Conservation (phyloP, 768 basidiomycete genomes). For the Agrocybe praecox region DNA sequence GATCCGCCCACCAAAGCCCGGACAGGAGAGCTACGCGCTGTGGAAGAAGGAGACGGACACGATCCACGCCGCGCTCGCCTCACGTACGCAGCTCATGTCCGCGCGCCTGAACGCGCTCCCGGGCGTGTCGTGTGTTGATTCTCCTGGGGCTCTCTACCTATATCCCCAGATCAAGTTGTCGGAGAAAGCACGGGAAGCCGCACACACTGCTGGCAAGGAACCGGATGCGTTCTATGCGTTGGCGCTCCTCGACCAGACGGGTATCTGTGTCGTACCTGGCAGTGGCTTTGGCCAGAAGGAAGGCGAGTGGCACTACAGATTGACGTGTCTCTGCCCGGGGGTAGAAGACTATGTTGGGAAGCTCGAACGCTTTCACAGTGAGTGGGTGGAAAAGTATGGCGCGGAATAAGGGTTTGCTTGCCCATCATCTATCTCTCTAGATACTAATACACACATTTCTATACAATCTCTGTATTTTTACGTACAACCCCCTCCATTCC, state of each 20-base stretch:
- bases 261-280: slow-evolving; percentile 93
- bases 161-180: slow-evolving; percentile 85
- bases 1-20: slow-evolving; percentile 85
- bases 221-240: slow-evolving; percentile 92
- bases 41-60: slow-evolving; percentile 85
- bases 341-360: slow-evolving; percentile 91
- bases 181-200: slow-evolving; percentile 70
- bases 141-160: slow-evolving; percentile 92
- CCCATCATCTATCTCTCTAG: background rate
- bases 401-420: slow-evolving; percentile 5
- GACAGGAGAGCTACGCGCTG: slow-evolving; percentile 72
- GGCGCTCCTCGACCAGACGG: slow-evolving; percentile 81
- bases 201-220: slow-evolving; percentile 68
- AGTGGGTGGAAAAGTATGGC: slow-evolving; percentile 36
- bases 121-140: slow-evolving; percentile 89
- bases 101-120: slow-evolving; percentile 77
- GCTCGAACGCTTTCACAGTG: slow-evolving; percentile 56
- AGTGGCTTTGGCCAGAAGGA: slow-evolving; percentile 94
- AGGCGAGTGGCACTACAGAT: slow-evolving; percentile 86
- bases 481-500: no score
- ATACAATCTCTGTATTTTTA: background rate
- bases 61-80: slow-evolving; percentile 75
- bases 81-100: slow-evolving; percentile 75
- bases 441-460: background rate
- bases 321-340: slow-evolving; percentile 94